Evolutionary conservation across 176 grass and related monocot genomes (phyloP).

Genomic region (Musa acuminata): DNA sequence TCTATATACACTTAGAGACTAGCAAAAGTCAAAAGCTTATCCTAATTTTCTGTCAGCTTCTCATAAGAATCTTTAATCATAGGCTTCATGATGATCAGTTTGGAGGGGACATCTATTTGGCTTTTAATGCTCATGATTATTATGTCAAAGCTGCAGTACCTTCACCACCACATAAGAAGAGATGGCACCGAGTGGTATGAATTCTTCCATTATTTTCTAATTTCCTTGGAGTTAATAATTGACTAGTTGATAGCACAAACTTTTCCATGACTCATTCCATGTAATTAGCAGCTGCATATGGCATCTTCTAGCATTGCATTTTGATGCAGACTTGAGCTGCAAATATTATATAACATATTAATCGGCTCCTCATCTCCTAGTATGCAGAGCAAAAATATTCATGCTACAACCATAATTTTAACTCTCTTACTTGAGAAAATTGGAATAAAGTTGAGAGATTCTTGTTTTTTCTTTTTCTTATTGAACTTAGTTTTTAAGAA

Average conservation of each 20-base stretch:
- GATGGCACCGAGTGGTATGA: slow-evolving; percentile 84
- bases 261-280: too few relatives aligned
- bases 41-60: slow-evolving; percentile 6
- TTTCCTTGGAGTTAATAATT: not conserved
- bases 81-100: slow-evolving; percentile 68
- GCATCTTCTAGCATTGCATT: too few relatives aligned
- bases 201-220: slow-evolving; percentile 1
- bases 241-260: not conserved
- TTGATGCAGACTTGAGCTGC: too few relatives aligned
- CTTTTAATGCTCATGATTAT: slow-evolving; percentile 89
- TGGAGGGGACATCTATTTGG: slow-evolving; percentile 70
- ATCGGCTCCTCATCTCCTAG: too few relatives aligned
- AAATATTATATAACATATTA: too few relatives aligned
- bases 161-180: slow-evolving; percentile 45
- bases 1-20: not conserved
- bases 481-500: too few relatives aligned
- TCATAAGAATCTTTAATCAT: slow-evolving; percentile 21
- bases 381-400: too few relatives aligned
- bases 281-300: too few relatives aligned
- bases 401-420: too few relatives aligned
- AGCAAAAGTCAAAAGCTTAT: not conserved
- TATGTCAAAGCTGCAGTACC: slow-evolving; percentile 58
- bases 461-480: too few relatives aligned
- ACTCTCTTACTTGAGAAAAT: too few relatives aligned
- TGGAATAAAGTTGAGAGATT: too few relatives aligned